Percentiles rank a stretch among this genome's conserved stretches.
Conservation (phyloP, 2,329 filamentous ascomycete species). For the Colletotrichum falcatum region DNA sequence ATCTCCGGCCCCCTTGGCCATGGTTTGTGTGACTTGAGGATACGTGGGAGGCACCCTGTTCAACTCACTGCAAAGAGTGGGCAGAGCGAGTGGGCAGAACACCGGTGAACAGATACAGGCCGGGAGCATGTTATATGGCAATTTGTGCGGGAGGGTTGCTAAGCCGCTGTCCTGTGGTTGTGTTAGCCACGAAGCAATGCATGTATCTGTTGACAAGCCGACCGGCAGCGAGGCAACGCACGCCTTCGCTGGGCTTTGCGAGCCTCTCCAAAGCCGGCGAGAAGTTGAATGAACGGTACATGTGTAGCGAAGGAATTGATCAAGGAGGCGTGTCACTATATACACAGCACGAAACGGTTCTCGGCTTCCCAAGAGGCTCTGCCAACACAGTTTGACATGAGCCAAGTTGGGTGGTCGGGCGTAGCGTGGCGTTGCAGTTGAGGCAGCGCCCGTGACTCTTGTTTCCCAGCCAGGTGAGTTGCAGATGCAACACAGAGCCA, state of each 20-base stretch:
- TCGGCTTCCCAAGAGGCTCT: not conserved
- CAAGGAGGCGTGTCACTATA: not conserved
- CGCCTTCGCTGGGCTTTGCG: not conserved
- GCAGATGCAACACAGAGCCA: not conserved
- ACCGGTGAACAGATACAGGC: slow-evolving; percentile 22
- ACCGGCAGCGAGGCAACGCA: not conserved
- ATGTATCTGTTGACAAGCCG: not conserved
- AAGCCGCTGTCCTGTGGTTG: slow-evolving; percentile 6
- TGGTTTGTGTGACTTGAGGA: slow-evolving; percentile 1
- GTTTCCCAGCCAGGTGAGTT: not conserved
- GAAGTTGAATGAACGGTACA: not conserved
- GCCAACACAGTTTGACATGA: not conserved
- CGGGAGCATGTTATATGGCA: slow-evolving; percentile 14
- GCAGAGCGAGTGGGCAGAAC: not conserved
- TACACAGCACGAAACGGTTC: not conserved
- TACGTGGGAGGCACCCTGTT: slow-evolving; percentile 1
- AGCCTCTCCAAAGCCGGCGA: not conserved
- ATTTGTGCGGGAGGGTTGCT: slow-evolving; percentile 18
- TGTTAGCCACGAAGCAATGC: slow-evolving; percentile 13
- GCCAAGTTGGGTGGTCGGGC: not conserved
- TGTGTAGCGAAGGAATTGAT: not conserved
- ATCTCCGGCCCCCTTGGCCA: not conserved
- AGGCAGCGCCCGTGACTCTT: not conserved
- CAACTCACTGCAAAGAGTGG: not conserved
- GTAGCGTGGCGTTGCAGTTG: not conserved